Percentiles rank a stretch among this genome's conserved stretches.
Evolutionary conservation across 441 rosid genomes (phyloP).

Genomic region (Mallotus repandus): DNA sequence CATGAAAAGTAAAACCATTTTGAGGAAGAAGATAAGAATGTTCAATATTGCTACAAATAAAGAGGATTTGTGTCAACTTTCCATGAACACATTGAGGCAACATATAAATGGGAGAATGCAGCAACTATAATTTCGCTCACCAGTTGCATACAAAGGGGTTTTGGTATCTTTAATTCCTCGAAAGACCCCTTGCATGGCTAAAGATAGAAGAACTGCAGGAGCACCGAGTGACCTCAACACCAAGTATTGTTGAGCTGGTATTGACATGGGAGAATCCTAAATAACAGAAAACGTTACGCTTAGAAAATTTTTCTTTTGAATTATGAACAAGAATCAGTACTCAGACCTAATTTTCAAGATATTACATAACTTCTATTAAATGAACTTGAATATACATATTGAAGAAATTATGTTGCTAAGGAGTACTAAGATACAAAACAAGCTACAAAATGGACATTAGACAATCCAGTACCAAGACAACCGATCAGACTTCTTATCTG

Average conservation of each 20-base stretch:
- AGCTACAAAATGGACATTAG: not conserved
- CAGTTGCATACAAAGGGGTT: constrained; percentile 48
- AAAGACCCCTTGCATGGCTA: constrained; percentile 56
- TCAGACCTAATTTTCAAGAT: too few relatives aligned
- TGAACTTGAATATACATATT: not conserved
- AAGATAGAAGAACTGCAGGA: constrained; percentile 56
- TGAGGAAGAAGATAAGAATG: not conserved
- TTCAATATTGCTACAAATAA: not conserved
- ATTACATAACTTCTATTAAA: not conserved
- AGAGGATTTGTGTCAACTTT: not conserved
- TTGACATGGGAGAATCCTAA: constrained; percentile 79
- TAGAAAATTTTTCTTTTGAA: not conserved
- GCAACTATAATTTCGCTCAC: constrained; percentile 27
- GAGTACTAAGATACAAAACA: not conserved
- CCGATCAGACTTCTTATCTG: not conserved
- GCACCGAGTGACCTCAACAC: constrained; percentile 56
- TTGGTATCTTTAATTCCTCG: constrained; percentile 56
- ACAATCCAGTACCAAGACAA: not conserved
- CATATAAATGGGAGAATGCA: not conserved
- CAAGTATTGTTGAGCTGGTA: constrained; percentile 72
- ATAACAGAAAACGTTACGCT: too few relatives aligned
- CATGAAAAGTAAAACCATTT: not conserved
- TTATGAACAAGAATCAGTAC: too few relatives aligned
- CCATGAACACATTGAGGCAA: not conserved
- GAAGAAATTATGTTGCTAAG: not conserved